Evolutionary conservation across 768 basidiomycete species (phyloP).

Genomic region (Lactarius psammicola): DNA sequence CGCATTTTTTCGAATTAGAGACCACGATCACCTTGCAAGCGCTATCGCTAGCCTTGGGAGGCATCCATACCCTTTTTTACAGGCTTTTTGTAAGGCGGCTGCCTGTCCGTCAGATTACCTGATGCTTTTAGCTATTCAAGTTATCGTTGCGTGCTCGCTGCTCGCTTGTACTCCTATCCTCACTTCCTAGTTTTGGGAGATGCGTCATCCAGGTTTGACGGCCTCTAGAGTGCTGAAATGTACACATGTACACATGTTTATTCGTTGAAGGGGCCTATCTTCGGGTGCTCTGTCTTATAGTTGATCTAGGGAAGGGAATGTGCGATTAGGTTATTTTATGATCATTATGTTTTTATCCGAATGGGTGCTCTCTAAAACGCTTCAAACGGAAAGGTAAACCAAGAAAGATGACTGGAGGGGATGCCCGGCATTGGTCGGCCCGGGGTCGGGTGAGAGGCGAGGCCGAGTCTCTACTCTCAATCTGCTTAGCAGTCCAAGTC

Average conservation of each 20-base stretch:
- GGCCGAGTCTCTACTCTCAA: no score
- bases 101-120: not conserved
- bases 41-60: not conserved
- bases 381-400: no score
- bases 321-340: not conserved
- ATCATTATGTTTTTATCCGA: no score
- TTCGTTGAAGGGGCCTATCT: no score
- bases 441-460: not conserved
- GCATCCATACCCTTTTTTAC: not conserved
- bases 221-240: not conserved
- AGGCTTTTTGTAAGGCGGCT: not conserved
- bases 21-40: not conserved
- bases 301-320: not conserved
- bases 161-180: not conserved
- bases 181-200: not conserved
- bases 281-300: not conserved
- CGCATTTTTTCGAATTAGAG: no score
- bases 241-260: not conserved
- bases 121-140: not conserved
- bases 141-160: not conserved
- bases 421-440: not conserved
- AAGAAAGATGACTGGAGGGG: no score
- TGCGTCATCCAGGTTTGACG: not conserved
- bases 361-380: not conserved
- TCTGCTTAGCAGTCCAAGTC: not conserved